Base-by-base conservation (phyloP, 192 early-diverging fungal species). In the Podila clonocystis region DNA sequence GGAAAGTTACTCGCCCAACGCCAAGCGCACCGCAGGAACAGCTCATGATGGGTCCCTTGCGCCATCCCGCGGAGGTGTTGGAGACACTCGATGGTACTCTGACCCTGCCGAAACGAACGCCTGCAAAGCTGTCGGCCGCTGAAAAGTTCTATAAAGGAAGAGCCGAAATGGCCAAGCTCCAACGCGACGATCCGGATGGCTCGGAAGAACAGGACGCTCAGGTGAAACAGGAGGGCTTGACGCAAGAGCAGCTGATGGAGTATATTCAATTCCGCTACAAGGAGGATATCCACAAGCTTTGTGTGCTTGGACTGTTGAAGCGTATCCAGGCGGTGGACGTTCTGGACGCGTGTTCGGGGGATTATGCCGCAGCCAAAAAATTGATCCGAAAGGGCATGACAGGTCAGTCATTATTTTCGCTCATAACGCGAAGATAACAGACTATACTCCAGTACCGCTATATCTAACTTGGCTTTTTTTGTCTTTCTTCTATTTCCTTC, bases 331-430 rank as follows among this genome's bases (percentile, higher is more conserved):
- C 52, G n/a, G 24, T 55, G 9, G 52, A 55, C 7, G n/a, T 55
- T n/a, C n/a, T 55, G 52, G 52, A 55, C 24, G 52, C 52, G 12
- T 55, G 52, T 55, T 55, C 52, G 52, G 52, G 52, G 8, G 52
- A 55, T 11, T 55, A 19, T 26, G n/a, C 8, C 8, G 5, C 52
- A 12, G 52, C 52, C 4, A 55, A 55, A 11, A 55, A 20, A 26
- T 5, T 55, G 20, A 17, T 55, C 8, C 52, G 52, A 9, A 55
- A 55, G 22, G 52, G 52, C 52, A 55, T 55, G 52, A 55, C 52
- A 1, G 52, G 52, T 55, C 9, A 55, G 22, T 11, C 26, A 3
- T 15, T 45, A 33, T 45, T 45, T 15, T 45, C 17, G 0, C 41
- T 45, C 41, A 45, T 15, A 17, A 17, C 41, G 9, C 34, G n/a